Evolutionary conservation across 441 rosid genomes (phyloP).

Genomic region (Bruguiera hainesii): DNA sequence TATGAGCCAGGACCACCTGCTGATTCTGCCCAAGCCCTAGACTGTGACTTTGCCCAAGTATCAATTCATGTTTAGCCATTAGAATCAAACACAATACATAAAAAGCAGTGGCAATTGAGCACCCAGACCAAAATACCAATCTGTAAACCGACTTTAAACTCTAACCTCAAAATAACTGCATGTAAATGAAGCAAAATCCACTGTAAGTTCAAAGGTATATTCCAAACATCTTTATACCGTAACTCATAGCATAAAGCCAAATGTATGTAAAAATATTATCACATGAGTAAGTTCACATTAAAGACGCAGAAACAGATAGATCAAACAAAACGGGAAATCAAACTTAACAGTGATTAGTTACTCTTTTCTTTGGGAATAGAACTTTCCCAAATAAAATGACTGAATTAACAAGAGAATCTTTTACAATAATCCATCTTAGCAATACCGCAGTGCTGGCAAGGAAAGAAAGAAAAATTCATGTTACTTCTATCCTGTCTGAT

Average conservation of each 20-base stretch:
- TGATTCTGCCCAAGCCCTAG: constrained; percentile 41
- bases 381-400: not conserved
- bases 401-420: not conserved
- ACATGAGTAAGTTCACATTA: not conserved
- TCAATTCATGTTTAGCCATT: constrained; percentile 66
- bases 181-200: constrained; percentile 19
- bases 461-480: not conserved
- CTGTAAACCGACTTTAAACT: constrained; percentile 7
- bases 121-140: constrained; percentile 23
- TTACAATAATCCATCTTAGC: not conserved
- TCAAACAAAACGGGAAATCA: not conserved
- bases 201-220: not conserved
- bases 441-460: not conserved
- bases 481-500: too few relatives aligned
- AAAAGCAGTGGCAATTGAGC: constrained; percentile 22
- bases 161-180: constrained; percentile 22
- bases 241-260: constrained; percentile 1
- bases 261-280: not conserved
- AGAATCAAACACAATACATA: constrained; percentile 20
- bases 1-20: constrained; percentile 56
- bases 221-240: not conserved
- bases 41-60: constrained; percentile 33
- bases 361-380: not conserved
- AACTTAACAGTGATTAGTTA: not conserved
- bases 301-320: not conserved